phyloP scores from a whole-genome alignment of 1,284 basidiomycete genomes.

The Lignosus rhinocerotis region DNA sequence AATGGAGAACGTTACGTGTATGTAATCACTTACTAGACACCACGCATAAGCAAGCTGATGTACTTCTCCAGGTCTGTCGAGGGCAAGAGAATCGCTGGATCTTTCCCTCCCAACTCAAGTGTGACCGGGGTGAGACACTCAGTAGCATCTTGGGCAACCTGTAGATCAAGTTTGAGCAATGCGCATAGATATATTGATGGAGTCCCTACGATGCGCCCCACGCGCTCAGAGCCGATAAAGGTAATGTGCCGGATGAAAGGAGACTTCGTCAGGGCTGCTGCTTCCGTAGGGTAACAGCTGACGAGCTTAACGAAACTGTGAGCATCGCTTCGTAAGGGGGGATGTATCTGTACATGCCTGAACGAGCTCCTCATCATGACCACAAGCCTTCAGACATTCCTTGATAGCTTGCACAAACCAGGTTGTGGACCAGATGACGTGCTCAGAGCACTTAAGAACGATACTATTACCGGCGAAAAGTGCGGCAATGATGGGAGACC shows the following conservation, averaged over 20 bases:
- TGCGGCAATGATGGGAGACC: constrained; percentile 89
- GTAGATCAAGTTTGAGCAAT: constrained; percentile 4
- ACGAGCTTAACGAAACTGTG: constrained; percentile 52
- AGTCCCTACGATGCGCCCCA: constrained; percentile 75
- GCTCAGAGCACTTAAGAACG: constrained; percentile 91
- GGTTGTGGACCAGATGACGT: constrained; percentile 85
- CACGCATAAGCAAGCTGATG: constrained; percentile 80
- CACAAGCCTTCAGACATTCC: constrained; percentile 74
- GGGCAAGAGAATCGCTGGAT: constrained; percentile 76
- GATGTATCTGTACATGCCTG: constrained; percentile 47
- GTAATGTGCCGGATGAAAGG: constrained; percentile 80
- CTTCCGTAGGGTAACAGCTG: constrained; percentile 87
- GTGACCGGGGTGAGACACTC: constrained; percentile 87
- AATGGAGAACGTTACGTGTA: background rate
- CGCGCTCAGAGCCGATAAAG: constrained; percentile 91
- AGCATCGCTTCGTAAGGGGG: background rate
- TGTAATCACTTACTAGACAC: constrained; percentile 72
- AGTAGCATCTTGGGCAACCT: constrained; percentile 84
- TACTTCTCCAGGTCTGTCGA: constrained; percentile 71
- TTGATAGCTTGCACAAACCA: constrained; percentile 83
- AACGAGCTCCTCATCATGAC: constrained; percentile 80
- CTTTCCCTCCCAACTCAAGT: constrained; percentile 88
- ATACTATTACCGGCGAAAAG: constrained; percentile 91
- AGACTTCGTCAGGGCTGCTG: constrained; percentile 80
- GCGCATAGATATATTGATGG: no score